Evolutionary conservation across 768 basidiomycete genomes (phyloP), one percentile per base, ranked within the genome.

Genomic region (Psilocybe cubensis): DNA sequence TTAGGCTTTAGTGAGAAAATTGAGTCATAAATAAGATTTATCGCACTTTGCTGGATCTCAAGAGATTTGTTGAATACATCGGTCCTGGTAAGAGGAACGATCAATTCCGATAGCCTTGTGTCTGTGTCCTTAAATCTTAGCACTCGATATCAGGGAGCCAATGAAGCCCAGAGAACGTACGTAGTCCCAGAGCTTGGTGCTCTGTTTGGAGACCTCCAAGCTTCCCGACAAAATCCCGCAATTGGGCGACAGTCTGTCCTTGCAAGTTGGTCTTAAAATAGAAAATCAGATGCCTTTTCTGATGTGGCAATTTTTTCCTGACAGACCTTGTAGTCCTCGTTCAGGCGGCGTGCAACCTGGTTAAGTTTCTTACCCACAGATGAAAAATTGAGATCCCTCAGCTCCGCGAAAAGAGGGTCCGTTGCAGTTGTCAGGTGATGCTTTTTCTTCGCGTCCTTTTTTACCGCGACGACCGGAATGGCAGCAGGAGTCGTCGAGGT

Each of bases 221-320:
- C 68, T 92, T 95, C 11, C 96, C 95, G 18, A 99, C 97, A 73
- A 99, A 98, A 68, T 95, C 93, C 56, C 89, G 84, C 65, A 99
- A 77, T 72, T 99, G 93, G 10, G 90, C 85, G 17, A 96, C 90
- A 11, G 94, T 96, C 73, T 94, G 93, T 17, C 94, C 86, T 73
- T 94, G 87, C 54, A 92, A 84, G 56, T 91, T 85, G 44, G 89
- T 87, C 91, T 93, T 48, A 53, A 59, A 31, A 31, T 48, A 53
- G 45, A 66, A 11, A 54, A 52, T 20, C 17, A 10, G 40, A 29
- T 21, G 57, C 44, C 64, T 4, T 38, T 38, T 38, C 35, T 38
- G 35, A 38, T 44, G 54, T 25, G 38, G 23, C 49, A 42, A 58
- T 14, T 49, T 14, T n/a, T 17, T 48, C 43, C 21, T 14, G 41